Evolutionary conservation across 78 protist species (phyloP), one percentile per base, ranked within the genome.

Genomic region (Emiliania huxleyi): DNA sequence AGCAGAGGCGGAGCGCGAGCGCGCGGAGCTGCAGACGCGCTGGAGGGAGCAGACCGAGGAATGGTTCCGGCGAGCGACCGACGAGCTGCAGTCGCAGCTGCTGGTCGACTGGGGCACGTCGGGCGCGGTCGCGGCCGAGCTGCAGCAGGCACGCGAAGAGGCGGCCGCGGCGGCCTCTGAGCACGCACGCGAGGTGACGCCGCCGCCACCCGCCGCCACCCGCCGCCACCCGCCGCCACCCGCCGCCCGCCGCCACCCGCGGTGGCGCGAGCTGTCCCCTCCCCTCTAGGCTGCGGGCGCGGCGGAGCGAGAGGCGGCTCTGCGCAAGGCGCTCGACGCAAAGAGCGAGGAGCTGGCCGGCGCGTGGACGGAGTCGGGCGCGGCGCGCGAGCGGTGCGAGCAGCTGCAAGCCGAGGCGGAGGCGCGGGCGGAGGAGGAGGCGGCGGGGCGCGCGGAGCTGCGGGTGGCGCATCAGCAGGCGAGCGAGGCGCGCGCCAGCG

Each of bases 1-100:
- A 1, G 46, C 44, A 22, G 46, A 48, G 23, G 85, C 85, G 5
- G 48, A 40, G 33, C 22, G 23, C 33, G 85, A 77, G 85, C 15
- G n/a, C 19, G 11, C 1, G 25, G 85, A 37, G 46, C 46, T 77
- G 42, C 85, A 21, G 35, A 77, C 85, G 8, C 48, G 33, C 48
- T 77, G 85, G 85, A 45, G 85, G 46, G n/a, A 4, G n/a, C 85
- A 77, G 85, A 77, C 46, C 21, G 85, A 77, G 29, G 85, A 77
- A 33, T 77, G 85, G 85, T 77, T 77, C 46, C 22, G 48, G 49
- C 3, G 43, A 12, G 83, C 83, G 83, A 73, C 83, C 40, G 42
- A 29, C 83, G 42, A 35, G 83, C 15, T 35, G 44, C 83, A 73
- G 83, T 1, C 43, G 3, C 37, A 29, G 43, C 83, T 73, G 83